Base-by-base conservation (phyloP, 495 filamentous ascomycete genomes). In the Penicillium atrosanguineum region DNA sequence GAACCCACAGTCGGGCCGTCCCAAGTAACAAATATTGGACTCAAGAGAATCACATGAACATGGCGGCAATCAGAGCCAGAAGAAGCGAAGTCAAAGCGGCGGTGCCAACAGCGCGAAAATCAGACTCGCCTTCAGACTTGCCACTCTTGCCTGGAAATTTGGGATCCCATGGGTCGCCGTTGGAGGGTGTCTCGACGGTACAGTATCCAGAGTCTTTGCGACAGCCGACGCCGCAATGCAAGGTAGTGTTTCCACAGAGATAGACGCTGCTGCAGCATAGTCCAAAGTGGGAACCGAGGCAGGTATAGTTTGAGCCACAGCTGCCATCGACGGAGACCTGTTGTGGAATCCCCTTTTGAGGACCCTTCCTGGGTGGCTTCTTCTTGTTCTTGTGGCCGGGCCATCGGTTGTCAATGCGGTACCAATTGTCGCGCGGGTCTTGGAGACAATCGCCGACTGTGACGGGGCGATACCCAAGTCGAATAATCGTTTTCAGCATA, bases 381-480 rank as follows among this genome's bases (percentile, higher is more conserved):
- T 52, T 48, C 36, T 63, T 59, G 41, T 41, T 45, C 41, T 56
- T 55, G 44, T 46, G 51, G 19, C 47, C 46, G 15, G 50, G 44
- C 57, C 60, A 57, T n/a, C 61, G 55, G 36, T 54, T 55, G 25
- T 75, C 71, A 14, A 62, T 59, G 34, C 80, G 78, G 56, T 86
- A 95, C 90, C 90, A 95, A 63, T 87, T 85, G 21, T 78, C 79
- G 0, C 66, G 56, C 3, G 87, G 80, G 57, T 93, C 89, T 20
- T 78, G 80, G 0, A 95, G 74, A 64, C 90, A 95, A 53, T 90
- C 80, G 6, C 89, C 89, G 3, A 91, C 81, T 36, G 90, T 91
- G 34, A 90, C 87, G 11, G 80, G 73, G 38, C 72, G 75, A 60
- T 82, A 94, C 0, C 88, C 88, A 14, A 79, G 71, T 2, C 64